Conservation (phyloP, 2,329 filamentous ascomycete genomes). For the Apiospora marii region DNA sequence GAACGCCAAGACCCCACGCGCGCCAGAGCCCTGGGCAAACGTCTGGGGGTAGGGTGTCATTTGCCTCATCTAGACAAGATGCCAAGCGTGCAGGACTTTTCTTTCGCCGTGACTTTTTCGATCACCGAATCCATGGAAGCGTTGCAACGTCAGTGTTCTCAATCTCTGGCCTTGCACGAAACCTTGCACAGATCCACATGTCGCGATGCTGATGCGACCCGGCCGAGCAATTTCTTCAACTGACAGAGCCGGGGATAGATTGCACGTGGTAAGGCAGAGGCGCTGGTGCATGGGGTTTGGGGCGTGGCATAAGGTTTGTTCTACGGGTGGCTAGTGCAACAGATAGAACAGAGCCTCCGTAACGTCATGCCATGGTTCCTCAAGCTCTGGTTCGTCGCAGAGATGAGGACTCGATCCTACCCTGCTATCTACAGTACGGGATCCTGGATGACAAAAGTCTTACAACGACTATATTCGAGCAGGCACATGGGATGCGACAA, state of each 20-base stretch:
- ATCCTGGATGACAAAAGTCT: neutral
- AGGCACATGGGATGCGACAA: neutral
- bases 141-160: neutral
- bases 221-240: neutral
- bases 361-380: neutral
- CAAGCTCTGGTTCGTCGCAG: slow-evolving; percentile 1
- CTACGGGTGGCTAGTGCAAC: neutral
- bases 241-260: neutral
- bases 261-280: neutral
- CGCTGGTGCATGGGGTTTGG: neutral
- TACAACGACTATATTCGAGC: neutral
- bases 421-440: neutral
- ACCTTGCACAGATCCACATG: slow-evolving; percentile 2
- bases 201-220: neutral
- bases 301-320: neutral
- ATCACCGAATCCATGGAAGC: neutral
- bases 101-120: neutral
- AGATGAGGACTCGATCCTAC: slow-evolving; percentile 2
- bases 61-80: neutral
- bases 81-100: neutral
- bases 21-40: neutral
- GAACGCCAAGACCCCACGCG: neutral
- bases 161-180: neutral
- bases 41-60: neutral
- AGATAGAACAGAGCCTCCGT: slow-evolving; percentile 14